Percentiles rank a stretch among this genome's conserved stretches.
Conservation (phyloP, 768 basidiomycete species). For the Auricularia sp. region DNA sequence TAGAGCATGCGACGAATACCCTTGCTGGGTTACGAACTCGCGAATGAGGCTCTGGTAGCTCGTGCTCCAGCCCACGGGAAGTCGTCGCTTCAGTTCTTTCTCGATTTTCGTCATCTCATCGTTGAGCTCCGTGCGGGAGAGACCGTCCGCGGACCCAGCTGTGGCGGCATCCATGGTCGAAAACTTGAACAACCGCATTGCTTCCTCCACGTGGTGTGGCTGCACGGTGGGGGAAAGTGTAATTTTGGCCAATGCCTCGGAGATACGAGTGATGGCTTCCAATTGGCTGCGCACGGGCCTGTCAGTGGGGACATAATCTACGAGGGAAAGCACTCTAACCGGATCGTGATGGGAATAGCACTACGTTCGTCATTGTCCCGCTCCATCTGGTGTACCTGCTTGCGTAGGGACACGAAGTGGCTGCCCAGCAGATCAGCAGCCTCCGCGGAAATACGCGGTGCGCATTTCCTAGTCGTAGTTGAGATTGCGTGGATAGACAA, state of each 20-base stretch:
- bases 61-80: slow-evolving; percentile 94
- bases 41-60: slow-evolving; percentile 87
- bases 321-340: slow-evolving; percentile 39
- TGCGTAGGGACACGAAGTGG: slow-evolving; percentile 86
- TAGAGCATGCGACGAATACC: slow-evolving; percentile 80
- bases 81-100: slow-evolving; percentile 66
- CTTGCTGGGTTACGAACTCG: slow-evolving; percentile 90
- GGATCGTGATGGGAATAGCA: slow-evolving; percentile 95
- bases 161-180: slow-evolving; percentile 99
- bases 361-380: slow-evolving; percentile 94
- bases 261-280: slow-evolving; percentile 97
- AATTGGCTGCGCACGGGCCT: slow-evolving; percentile 56
- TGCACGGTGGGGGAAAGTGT: slow-evolving; percentile 79
- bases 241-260: slow-evolving; percentile 91
- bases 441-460: slow-evolving; percentile 84
- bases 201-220: slow-evolving; percentile 93
- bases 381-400: slow-evolving; percentile 92
- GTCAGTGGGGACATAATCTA: not conserved
- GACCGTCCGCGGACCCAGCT: slow-evolving; percentile 85
- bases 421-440: slow-evolving; percentile 94
- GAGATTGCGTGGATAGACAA: no score
- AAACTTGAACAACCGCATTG: slow-evolving; percentile 95
- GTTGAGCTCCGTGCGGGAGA: slow-evolving; percentile 83
- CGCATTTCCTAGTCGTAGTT: slow-evolving; percentile 65
- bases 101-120: slow-evolving; percentile 90